A percentile compares a stretch with the other conserved stretches of the same genome.
Conservation (phyloP, 1,284 basidiomycete genomes). For the Boletus calvinii region DNA sequence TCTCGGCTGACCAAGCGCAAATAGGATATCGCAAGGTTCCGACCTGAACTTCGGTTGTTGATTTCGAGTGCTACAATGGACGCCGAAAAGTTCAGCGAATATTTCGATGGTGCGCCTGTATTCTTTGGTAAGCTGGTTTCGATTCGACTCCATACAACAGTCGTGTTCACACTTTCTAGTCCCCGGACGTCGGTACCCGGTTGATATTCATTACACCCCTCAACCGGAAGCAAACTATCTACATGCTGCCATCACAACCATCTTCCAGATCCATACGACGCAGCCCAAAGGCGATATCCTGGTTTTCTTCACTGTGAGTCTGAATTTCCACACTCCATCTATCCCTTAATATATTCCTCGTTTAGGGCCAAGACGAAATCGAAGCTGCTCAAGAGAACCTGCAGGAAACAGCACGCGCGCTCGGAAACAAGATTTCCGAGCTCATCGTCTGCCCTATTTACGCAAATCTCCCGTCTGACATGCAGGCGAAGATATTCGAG, state of each 20-base stretch:
- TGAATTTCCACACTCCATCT: not conserved
- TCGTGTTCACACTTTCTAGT: conserved; percentile 49
- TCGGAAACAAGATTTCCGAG: conserved; percentile 96
- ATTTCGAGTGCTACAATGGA: conserved; percentile 98
- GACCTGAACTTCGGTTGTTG: conserved; percentile 86
- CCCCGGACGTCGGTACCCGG: conserved; percentile 95
- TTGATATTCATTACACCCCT: conserved; percentile 98
- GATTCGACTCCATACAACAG: not conserved
- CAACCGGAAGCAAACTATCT: conserved; percentile 98
- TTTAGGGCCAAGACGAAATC: conserved; percentile 96
- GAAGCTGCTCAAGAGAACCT: conserved; percentile 96
- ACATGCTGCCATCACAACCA: conserved; percentile 96
- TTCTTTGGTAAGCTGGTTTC: conserved; percentile 70
- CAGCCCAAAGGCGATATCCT: conserved; percentile 98
- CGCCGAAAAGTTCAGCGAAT: conserved; percentile 94
- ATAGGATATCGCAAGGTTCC: conserved; percentile 94
- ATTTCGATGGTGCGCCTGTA: conserved; percentile 92
- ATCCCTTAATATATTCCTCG: not conserved
- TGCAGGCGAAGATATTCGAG: conserved; percentile 99
- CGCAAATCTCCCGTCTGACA: conserved; percentile 95
- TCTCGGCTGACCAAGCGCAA: conserved; percentile 12
- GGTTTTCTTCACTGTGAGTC: conserved; percentile 87
- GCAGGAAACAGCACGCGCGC: conserved; percentile 89
- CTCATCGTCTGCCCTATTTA: conserved; percentile 97
- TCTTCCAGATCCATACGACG: conserved; percentile 99